Evolutionary conservation across 768 basidiomycete genomes (phyloP).

Genomic region (Phylloporus sp.): DNA sequence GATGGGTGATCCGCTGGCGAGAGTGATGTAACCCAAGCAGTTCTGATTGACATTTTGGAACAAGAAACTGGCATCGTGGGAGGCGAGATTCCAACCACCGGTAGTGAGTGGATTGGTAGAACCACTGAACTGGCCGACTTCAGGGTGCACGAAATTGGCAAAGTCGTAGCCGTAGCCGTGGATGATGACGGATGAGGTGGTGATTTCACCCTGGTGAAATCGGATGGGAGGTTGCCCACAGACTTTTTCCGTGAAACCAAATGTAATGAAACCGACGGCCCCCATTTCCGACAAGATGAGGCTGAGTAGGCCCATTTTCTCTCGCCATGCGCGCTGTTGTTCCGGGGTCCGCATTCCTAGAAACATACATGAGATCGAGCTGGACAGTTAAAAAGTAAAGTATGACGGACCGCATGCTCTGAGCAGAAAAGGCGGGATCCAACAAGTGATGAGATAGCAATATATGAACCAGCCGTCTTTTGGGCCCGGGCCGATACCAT

Average conservation of each 20-base stretch:
- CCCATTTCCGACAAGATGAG: constrained; percentile 85
- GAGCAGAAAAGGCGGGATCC: constrained; percentile 76
- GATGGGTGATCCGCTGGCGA: constrained; percentile 67
- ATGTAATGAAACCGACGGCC: constrained; percentile 93
- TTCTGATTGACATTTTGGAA: constrained; percentile 90
- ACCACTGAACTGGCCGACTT: constrained; percentile 66
- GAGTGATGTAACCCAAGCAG: constrained; percentile 73
- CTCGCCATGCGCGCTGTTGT: constrained; percentile 94
- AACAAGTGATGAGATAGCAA: constrained; percentile 78
- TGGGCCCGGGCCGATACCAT: constrained; percentile 78
- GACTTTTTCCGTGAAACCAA: constrained; percentile 93
- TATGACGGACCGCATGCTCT: constrained; percentile 69
- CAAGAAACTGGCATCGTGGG: constrained; percentile 89
- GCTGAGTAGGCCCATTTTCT: constrained; percentile 90
- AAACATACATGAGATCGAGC: constrained; percentile 8
- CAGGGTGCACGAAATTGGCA: constrained; percentile 79
- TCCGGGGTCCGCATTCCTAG: constrained; percentile 86
- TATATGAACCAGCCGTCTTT: constrained; percentile 95
- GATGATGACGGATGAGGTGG: constrained; percentile 80
- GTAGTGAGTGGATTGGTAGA: constrained; percentile 77
- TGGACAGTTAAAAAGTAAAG: neutral
- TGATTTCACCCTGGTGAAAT: constrained; percentile 74
- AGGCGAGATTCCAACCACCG: constrained; percentile 69
- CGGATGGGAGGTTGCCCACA: constrained; percentile 85
- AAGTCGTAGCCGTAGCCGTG: constrained; percentile 95